These are phyloP conservation scores for Phycomyces blakesleeanus DNA, from an alignment of 192 early-diverging fungal genomes.

Conservation along the genomic window DNA sequence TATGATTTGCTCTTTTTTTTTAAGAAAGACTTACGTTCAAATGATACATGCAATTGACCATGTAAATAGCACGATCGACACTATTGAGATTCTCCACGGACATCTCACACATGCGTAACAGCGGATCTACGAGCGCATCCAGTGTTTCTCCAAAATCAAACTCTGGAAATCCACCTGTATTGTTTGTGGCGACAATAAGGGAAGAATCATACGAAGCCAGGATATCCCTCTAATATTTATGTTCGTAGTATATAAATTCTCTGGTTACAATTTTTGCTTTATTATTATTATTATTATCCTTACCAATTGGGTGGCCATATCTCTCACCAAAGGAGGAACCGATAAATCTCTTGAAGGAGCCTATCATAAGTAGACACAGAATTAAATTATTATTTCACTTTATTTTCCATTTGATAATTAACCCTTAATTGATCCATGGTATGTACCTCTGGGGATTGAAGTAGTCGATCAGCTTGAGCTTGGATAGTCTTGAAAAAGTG, in stretches of 20 bases:
- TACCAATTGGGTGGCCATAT: constrained; percentile 67
- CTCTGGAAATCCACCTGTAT: constrained; percentile 31
- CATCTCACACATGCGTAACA: constrained; percentile 66
- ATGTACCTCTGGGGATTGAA: constrained; percentile 43
- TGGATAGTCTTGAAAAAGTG: constrained; percentile 56
- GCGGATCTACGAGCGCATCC: constrained; percentile 65
- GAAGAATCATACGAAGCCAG: constrained; percentile 78
- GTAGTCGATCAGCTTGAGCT: constrained; percentile 44
- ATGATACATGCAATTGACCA: constrained; percentile 71
- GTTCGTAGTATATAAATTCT: background rate
- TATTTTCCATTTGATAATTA: too few relatives aligned
- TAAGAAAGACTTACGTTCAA: constrained; percentile 63
- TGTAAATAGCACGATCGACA: constrained; percentile 68
- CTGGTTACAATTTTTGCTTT: background rate
- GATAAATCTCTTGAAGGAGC: constrained; percentile 54
- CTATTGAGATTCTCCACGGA: constrained; percentile 45
- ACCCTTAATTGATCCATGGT: background rate
- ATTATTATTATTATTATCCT: background rate
- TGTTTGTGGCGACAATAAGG: constrained; percentile 47
- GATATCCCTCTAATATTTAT: constrained; percentile 60
- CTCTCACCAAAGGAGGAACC: constrained; percentile 62
- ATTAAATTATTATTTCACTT: too few relatives aligned
- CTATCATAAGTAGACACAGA: too few relatives aligned
- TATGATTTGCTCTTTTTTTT: too few relatives aligned
- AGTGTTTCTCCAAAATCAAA: constrained; percentile 65